Conservation (phyloP, 768 basidiomycete genomes). For the Agaricus subrufescens region DNA sequence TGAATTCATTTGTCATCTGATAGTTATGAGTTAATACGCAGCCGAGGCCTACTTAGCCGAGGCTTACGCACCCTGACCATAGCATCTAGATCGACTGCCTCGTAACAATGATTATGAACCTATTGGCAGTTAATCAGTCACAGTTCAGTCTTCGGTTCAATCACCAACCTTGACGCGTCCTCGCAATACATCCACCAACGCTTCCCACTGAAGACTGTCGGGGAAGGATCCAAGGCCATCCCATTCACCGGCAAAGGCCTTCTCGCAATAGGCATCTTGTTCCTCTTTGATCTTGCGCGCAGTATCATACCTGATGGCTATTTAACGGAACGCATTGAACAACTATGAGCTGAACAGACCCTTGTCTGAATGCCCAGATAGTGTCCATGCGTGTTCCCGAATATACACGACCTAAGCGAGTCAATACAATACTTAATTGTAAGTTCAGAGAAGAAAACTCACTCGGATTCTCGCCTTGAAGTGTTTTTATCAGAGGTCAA, state of each 20-base stretch:
- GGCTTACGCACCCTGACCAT: constrained; percentile 48
- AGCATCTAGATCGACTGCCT: constrained; percentile 66
- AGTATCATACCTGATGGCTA: constrained; percentile 44
- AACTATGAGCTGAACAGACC: constrained; percentile 25
- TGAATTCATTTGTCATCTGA: constrained; percentile 60
- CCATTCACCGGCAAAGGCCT: constrained; percentile 46
- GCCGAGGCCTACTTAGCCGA: background rate
- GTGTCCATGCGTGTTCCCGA: constrained; percentile 57
- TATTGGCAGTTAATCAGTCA: constrained; percentile 12
- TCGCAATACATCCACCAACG: constrained; percentile 70
- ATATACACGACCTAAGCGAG: constrained; percentile 36
- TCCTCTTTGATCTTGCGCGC: constrained; percentile 56
- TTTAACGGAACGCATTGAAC: constrained; percentile 13
- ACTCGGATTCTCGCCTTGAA: constrained; percentile 53
- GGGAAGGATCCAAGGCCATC: constrained; percentile 51
- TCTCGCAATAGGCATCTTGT: constrained; percentile 61
- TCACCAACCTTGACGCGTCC: constrained; percentile 61
- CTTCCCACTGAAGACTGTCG: constrained; percentile 67
- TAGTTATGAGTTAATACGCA: background rate
- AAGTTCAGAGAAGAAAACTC: constrained; percentile 16
- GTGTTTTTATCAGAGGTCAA: background rate
- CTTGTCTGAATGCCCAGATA: constrained; percentile 59
- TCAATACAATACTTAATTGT: background rate
- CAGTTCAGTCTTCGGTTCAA: background rate
- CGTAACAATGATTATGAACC: constrained; percentile 57